These are phyloP conservation scores for Mycosphaerella arachidis DNA, from an alignment of 2,329 filamentous ascomycete species.

Conservation along the genomic window DNA sequence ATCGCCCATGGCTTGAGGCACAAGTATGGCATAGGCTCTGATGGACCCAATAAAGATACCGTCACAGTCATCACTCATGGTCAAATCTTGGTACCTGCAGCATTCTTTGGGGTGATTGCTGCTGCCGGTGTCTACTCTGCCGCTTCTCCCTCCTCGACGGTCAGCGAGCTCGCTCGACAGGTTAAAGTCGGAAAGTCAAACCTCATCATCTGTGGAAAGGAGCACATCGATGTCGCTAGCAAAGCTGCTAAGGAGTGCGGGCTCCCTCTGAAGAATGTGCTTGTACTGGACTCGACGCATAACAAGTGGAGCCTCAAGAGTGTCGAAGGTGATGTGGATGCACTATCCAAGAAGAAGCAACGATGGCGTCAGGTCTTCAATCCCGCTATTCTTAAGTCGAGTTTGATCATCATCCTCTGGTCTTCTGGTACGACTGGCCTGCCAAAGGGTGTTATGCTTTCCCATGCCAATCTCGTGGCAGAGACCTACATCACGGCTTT, in stretches of 20 bases:
- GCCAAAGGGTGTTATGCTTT: slow-evolving; percentile 38
- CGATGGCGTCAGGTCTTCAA: slow-evolving; percentile 55
- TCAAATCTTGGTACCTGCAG: slow-evolving; percentile 50
- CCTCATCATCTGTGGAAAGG: slow-evolving; percentile 46
- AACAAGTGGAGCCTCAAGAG: slow-evolving; percentile 37
- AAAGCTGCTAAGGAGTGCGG: slow-evolving; percentile 49
- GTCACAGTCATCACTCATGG: slow-evolving; percentile 55
- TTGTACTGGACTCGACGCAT: slow-evolving; percentile 43
- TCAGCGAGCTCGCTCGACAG: slow-evolving; percentile 49
- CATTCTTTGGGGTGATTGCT: slow-evolving; percentile 55
- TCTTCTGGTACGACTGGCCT: slow-evolving; percentile 46
- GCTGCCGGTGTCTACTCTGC: slow-evolving; percentile 58
- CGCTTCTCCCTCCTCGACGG: slow-evolving; percentile 49
- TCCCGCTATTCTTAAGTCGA: slow-evolving; percentile 42
- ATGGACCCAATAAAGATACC: slow-evolving; percentile 49
- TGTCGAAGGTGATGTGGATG: slow-evolving; percentile 32
- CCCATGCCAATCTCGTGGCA: slow-evolving; percentile 27
- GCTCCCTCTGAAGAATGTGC: slow-evolving; percentile 44
- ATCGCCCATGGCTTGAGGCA: slow-evolving; percentile 55
- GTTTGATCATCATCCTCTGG: slow-evolving; percentile 45
- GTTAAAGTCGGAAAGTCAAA: slow-evolving; percentile 41
- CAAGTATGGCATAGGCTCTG: slow-evolving; percentile 49
- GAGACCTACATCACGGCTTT: slow-evolving; percentile 25
- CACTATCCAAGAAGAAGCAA: slow-evolving; percentile 36
- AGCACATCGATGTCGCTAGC: slow-evolving; percentile 45